These are phyloP conservation scores for Penicillium sp. DNA, from an alignment of 2,329 filamentous ascomycete species.

Conservation along the genomic window DNA sequence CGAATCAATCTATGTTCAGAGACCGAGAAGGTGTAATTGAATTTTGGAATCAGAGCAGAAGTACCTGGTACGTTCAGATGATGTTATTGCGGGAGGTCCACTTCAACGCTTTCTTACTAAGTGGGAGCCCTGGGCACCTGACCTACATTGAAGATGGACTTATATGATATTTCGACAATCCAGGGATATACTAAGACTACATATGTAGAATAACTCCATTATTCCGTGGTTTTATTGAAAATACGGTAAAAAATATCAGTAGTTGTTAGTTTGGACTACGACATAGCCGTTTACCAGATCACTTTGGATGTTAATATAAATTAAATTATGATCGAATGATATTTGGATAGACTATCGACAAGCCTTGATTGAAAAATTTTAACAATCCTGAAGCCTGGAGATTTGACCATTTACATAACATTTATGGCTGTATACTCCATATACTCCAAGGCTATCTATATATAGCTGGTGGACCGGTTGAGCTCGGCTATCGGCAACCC, in stretches of 20 bases:
- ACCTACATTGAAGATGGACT: neutral
- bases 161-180: neutral
- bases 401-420: neutral
- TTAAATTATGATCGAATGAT: neutral
- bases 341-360: neutral
- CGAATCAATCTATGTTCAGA: slow-evolving; percentile 20
- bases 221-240: neutral
- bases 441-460: slow-evolving; percentile 1
- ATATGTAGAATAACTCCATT: neutral
- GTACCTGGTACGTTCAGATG: neutral
- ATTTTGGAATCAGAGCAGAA: neutral
- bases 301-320: neutral
- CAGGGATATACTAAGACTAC: too few species aligned
- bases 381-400: slow-evolving; percentile 12
- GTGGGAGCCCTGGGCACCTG: neutral
- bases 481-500: neutral
- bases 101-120: neutral
- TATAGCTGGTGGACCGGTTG: slow-evolving; percentile 2
- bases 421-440: neutral
- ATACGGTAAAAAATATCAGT: neutral
- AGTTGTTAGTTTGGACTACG: neutral
- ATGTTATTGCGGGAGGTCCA: slow-evolving; percentile 11
- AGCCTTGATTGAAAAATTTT: neutral
- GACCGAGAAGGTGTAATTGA: neutral
- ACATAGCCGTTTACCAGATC: neutral